Percentiles rank a stretch among this genome's conserved stretches.
phyloP scores from a whole-genome alignment of 768 basidiomycete species.

The Lanmaoa pseudosensibilis region DNA sequence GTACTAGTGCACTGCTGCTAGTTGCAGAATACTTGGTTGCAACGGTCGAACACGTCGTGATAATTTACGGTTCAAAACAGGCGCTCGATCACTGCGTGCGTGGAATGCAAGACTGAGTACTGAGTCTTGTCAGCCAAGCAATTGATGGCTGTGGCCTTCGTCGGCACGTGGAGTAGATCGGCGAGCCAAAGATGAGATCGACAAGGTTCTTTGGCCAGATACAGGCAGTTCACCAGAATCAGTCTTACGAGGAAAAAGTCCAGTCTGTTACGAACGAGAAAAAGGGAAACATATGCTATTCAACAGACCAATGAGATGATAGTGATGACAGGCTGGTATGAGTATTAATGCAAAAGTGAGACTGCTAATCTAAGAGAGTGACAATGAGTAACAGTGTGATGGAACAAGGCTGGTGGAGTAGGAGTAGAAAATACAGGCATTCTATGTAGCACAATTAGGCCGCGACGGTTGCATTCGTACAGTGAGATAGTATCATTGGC shows the following conservation, averaged over 20 bases:
- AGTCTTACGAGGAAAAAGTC: neutral
- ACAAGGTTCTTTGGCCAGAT: neutral
- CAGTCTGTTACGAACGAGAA: conserved; percentile 9
- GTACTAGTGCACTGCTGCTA: neutral
- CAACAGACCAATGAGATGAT: conserved; percentile 3
- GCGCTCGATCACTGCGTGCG: neutral
- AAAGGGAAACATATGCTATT: neutral
- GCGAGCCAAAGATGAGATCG: conserved; percentile 4
- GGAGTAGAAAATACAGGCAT: conserved; percentile 16
- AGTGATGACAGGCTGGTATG: neutral
- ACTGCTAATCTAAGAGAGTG: conserved; percentile 4
- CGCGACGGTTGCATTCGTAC: conserved; percentile 15
- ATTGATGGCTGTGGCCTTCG: neutral
- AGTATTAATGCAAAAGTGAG: neutral
- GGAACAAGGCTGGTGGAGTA: conserved; percentile 5
- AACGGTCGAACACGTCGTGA: neutral
- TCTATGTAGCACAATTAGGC: conserved; percentile 19
- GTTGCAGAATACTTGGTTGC: neutral
- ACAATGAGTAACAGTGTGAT: conserved; percentile 3
- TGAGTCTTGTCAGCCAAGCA: neutral
- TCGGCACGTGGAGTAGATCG: conserved; percentile 7
- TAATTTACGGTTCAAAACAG: neutral
- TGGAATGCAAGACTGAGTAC: neutral
- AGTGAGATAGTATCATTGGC: conserved; percentile 9
- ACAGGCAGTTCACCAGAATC: neutral